Percentiles rank a stretch among this genome's conserved stretches.
phyloP scores from a whole-genome alignment of 768 basidiomycete genomes.

The Mycena sanguinolenta region DNA sequence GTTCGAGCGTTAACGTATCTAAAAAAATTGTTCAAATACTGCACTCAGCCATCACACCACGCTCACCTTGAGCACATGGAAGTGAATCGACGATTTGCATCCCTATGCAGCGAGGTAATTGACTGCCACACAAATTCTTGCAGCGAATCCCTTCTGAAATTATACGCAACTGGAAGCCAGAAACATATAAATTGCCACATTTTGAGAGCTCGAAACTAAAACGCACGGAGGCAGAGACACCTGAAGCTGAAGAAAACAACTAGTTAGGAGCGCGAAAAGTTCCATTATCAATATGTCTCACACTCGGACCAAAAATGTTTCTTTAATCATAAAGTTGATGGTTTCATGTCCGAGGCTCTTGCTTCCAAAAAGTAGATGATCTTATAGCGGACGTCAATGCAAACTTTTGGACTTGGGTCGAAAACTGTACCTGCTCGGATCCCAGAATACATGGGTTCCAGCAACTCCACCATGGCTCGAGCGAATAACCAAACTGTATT shows the following conservation, averaged over 20 bases:
- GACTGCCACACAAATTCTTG: slow-evolving; percentile 3
- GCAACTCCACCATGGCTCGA: slow-evolving; percentile 38
- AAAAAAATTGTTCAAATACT: neutral
- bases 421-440: slow-evolving; percentile 42
- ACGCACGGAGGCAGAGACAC: slow-evolving; percentile 57
- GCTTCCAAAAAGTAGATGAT: slow-evolving; percentile 45
- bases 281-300: slow-evolving; percentile 41
- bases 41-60: neutral
- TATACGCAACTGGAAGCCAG: slow-evolving; percentile 17
- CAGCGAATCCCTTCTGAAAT: slow-evolving; percentile 10
- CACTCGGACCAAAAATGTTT: slow-evolving; percentile 61
- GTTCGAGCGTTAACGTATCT: slow-evolving; percentile 30
- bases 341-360: slow-evolving; percentile 30
- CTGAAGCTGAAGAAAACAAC: slow-evolving; percentile 57
- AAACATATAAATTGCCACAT: neutral
- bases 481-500: slow-evolving; percentile 35
- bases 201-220: neutral
- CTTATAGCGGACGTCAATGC: slow-evolving; percentile 25
- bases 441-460: slow-evolving; percentile 38
- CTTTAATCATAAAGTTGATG: slow-evolving; percentile 40
- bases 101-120: slow-evolving; percentile 19
- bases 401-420: neutral
- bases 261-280: neutral
- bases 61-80: slow-evolving; percentile 12
- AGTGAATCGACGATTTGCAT: slow-evolving; percentile 17